phyloP scores from a whole-genome alignment of 1,284 basidiomycete genomes.

The Ustilago lituana region DNA sequence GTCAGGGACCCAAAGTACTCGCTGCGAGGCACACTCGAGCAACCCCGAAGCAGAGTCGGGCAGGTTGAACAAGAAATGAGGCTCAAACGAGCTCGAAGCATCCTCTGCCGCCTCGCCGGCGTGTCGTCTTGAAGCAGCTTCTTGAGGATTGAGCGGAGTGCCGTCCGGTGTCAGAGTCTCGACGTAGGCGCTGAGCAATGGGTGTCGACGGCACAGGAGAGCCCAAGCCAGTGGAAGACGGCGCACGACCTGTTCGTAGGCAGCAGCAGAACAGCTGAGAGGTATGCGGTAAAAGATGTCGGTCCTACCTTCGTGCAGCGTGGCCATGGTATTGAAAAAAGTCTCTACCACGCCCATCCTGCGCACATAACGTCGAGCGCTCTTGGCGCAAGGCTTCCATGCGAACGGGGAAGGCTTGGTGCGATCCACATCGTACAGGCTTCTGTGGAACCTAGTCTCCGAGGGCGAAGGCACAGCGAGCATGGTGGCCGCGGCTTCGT shows the following conservation, averaged over 20 bases:
- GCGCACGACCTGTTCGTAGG: conserved; percentile 16
- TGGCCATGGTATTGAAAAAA: conserved; percentile 49
- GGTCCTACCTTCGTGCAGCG: conserved; percentile 43
- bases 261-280: conserved; percentile 18
- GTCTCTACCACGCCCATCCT: conserved; percentile 46
- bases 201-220: conserved; percentile 42
- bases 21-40: conserved; percentile 18
- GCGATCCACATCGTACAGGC: conserved; percentile 42
- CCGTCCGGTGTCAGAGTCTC: conserved; percentile 32
- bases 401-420: conserved; percentile 36
- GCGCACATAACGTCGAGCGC: conserved; percentile 21
- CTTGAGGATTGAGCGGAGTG: conserved; percentile 12
- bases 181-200: conserved; percentile 27
- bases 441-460: conserved; percentile 25
- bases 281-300: conserved; percentile 44
- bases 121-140: conserved; percentile 25
- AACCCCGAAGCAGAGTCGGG: conserved; percentile 17
- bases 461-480: conserved; percentile 21
- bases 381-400: conserved; percentile 25
- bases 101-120: conserved; percentile 33
- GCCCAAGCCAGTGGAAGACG: conserved; percentile 41
- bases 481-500: conserved; percentile 18
- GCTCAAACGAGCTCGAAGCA: conserved; percentile 42
- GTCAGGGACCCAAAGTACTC: conserved; percentile 12
- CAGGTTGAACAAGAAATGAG: conserved; percentile 39